Conservation (phyloP, 169 alveolate genomes). For the Babesia ovis region DNA sequence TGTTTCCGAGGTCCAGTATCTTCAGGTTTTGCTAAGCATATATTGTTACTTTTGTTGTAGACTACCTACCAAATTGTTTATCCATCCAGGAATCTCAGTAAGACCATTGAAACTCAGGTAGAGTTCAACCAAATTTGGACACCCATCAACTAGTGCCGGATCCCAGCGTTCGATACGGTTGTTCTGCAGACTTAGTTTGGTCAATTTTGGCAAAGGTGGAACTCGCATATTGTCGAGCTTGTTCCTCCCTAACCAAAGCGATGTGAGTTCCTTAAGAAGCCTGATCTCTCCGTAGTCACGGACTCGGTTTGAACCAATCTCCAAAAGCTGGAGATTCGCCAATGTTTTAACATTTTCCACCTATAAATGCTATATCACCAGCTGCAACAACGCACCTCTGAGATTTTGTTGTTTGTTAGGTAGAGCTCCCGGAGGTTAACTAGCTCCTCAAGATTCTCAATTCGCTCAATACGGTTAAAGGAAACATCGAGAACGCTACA, state of each 20-base stretch:
- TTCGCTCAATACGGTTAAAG: slow-evolving; percentile 73
- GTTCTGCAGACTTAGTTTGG: slow-evolving; percentile 79
- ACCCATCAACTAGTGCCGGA: slow-evolving; percentile 49
- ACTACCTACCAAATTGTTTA: slow-evolving; percentile 33
- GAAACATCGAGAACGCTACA: slow-evolving; percentile 76
- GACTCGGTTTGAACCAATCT: slow-evolving; percentile 85
- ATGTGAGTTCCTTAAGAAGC: slow-evolving; percentile 70
- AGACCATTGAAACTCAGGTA: slow-evolving; percentile 79
- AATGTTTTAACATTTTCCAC: slow-evolving; percentile 69
- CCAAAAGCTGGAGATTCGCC: slow-evolving; percentile 76
- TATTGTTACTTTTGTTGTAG: too few species aligned
- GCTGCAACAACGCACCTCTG: slow-evolving; percentile 55
- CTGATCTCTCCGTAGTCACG: slow-evolving; percentile 79
- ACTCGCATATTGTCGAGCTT: slow-evolving; percentile 75
- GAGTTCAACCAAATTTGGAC: slow-evolving; percentile 68
- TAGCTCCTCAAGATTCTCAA: slow-evolving; percentile 72
- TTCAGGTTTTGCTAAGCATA: slow-evolving; percentile 29
- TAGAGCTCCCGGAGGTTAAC: slow-evolving; percentile 80
- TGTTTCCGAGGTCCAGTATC: slow-evolving; percentile 79
- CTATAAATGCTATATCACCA: slow-evolving; percentile 15
- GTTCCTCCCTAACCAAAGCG: slow-evolving; percentile 88
- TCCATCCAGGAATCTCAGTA: slow-evolving; percentile 56
- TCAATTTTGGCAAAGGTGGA: slow-evolving; percentile 72
- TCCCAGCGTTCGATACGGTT: slow-evolving; percentile 79
- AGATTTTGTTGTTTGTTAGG: slow-evolving; percentile 79